These are phyloP conservation scores for Pinus taeda DNA, from an alignment of 75 land plant genomes.

Conservation along the genomic window DNA sequence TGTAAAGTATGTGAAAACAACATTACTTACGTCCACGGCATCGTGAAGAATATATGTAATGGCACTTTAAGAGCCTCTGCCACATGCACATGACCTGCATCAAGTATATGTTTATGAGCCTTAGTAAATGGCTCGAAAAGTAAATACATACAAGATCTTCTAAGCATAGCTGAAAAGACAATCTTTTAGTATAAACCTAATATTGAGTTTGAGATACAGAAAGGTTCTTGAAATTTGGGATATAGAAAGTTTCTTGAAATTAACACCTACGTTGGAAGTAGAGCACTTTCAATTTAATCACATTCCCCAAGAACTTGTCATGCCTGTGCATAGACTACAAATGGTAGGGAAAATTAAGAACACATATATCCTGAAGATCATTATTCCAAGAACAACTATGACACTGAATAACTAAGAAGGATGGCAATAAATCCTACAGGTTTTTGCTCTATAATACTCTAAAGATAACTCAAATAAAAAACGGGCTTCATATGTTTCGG, in stretches of 20 bases:
- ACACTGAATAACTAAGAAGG: too few species aligned
- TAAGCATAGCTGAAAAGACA: not conserved
- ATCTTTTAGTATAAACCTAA: not conserved
- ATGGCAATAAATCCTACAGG: too few species aligned
- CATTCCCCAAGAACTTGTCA: not conserved
- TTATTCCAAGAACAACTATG: too few species aligned
- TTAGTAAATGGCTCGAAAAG: not conserved
- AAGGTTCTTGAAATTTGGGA: not conserved
- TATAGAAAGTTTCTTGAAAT: not conserved
- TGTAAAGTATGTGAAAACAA: not conserved
- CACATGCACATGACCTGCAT: conserved; percentile 94
- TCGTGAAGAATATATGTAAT: conserved; percentile 92
- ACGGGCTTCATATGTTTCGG: not conserved
- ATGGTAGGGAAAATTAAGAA: not conserved
- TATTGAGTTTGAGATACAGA: too few species aligned
- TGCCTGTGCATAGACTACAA: not conserved
- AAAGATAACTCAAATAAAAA: not conserved
- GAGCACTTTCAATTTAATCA: too few species aligned
- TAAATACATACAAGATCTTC: not conserved
- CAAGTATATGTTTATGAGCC: not conserved
- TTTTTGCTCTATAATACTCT: too few species aligned
- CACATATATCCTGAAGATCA: too few species aligned
- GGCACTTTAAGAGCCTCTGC: conserved; percentile 92
- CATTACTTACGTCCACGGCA: conserved; percentile 99
- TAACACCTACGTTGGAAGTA: not conserved